A percentile compares a stretch with the other conserved stretches of the same genome.
These are phyloP conservation scores for Suhomyces emberorum DNA, from an alignment of 805 yeast species.

Conservation along the genomic window DNA sequence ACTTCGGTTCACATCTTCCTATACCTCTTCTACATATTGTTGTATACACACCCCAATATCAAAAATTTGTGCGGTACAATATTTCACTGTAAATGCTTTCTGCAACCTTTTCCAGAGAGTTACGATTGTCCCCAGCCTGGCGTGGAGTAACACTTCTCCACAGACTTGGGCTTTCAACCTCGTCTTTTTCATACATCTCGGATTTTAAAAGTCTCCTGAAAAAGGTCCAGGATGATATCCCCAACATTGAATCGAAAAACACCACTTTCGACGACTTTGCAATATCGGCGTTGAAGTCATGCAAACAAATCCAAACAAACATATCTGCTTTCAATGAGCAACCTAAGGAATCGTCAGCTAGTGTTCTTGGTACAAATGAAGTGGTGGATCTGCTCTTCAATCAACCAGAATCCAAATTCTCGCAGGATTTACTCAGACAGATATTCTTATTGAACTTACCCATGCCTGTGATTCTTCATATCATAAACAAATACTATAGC, in stretches of 20 bases:
- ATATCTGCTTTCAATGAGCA: constrained; percentile 16
- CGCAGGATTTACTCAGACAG: constrained; percentile 21
- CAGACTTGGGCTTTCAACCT: neutral
- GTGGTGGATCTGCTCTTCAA: constrained; percentile 20
- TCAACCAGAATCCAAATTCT: constrained; percentile 18
- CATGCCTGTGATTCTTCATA: constrained; percentile 20
- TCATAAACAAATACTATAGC: constrained; percentile 17
- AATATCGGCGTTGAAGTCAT: constrained; percentile 4
- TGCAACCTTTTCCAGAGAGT: too few relatives aligned
- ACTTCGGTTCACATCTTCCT: too few relatives aligned
- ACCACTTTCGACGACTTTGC: neutral
- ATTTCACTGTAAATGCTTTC: too few relatives aligned
- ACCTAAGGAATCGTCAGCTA: constrained; percentile 13
- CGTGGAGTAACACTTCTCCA: too few relatives aligned
- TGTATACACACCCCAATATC: too few relatives aligned
- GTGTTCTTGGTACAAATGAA: constrained; percentile 4
- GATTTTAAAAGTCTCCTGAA: constrained; percentile 4
- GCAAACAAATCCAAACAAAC: neutral
- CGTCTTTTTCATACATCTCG: constrained; percentile 3
- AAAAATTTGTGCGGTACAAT: too few relatives aligned
- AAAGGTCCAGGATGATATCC: constrained; percentile 2
- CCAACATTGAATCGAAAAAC: neutral
- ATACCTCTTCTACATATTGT: too few relatives aligned
- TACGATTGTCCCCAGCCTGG: neutral
- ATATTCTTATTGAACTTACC: constrained; percentile 35